These are phyloP conservation scores for Solanum chiquidenum DNA, from an alignment of 257 asterid species.

Conservation along the genomic window DNA sequence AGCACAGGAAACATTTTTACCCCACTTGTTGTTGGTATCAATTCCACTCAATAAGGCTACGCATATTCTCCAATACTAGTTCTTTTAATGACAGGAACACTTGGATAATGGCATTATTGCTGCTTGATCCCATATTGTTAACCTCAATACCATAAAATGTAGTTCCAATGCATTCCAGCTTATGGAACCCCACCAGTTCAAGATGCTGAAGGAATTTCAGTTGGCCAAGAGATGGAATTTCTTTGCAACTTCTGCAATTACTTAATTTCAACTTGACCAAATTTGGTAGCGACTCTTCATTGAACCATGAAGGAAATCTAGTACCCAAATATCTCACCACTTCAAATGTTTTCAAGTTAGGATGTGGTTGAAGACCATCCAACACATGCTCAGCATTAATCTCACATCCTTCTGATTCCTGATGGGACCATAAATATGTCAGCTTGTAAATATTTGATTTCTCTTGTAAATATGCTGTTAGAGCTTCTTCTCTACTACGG, in stretches of 20 bases:
- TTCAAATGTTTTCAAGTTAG: neutral
- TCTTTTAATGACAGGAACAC: slow-evolving; percentile 1
- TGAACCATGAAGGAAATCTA: slow-evolving; percentile 12
- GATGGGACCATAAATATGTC: neutral
- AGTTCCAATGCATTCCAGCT: neutral
- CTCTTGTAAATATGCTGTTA: neutral
- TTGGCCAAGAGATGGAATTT: slow-evolving; percentile 16
- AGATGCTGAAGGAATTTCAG: slow-evolving; percentile 8
- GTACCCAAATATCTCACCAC: neutral
- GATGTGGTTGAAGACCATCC: slow-evolving; percentile 15
- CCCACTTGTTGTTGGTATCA: neutral
- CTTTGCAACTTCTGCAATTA: neutral
- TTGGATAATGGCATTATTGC: neutral
- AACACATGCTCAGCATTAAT: neutral
- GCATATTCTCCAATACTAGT: neutral
- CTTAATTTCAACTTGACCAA: neutral
- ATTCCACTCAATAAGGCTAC: neutral
- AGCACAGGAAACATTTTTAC: slow-evolving; percentile 10
- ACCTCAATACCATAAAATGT: neutral
- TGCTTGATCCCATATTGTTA: neutral
- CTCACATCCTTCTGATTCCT: neutral
- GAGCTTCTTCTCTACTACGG: neutral
- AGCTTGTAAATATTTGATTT: neutral
- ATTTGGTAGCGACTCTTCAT: neutral
- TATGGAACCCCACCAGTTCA: neutral